Evolutionary conservation across 2,329 filamentous ascomycete species (phyloP), one percentile per base, ranked within the genome.

Genomic region (Paecilomyces fulvus): DNA sequence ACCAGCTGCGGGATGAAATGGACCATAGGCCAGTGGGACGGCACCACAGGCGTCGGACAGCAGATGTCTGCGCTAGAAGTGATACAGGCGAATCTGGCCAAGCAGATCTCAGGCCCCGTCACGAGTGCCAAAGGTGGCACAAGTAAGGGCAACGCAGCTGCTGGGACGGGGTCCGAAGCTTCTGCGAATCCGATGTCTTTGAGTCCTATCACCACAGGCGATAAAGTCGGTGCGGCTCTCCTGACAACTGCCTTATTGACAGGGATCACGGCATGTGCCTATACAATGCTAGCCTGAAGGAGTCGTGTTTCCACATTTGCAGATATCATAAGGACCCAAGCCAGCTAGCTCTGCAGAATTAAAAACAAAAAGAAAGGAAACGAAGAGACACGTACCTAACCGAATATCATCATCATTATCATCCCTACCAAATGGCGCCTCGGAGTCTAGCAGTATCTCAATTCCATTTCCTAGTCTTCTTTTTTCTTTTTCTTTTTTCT

Each of bases 121-220:
- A 75, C 73, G 2, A 70, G 75, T 31, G 61, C 69, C 3, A 81
- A 71, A 1, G 85, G 85, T 51, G 85, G 84, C 9, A 85, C 77
- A 6, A 82, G 79, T 63, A 63, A 70, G 31, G 77, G 73, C 0
- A 65, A 77, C 60, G 67, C 70, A 23, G 61, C 61, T 50, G 73
- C 73, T 3, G 74, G 74, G 6, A 63, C 58, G 14, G 64, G 58
- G 3, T 66, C 70, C 7, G 57, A 68, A 1, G 55, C 54, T 5
- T 49, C 64, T 2, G 7, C 7, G n/a, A 21, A 21, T 25, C 46
- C 17, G 7, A 37, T 10, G 5, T 12, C n/a, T 5, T 49, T 21
- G 46, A 25, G 17, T 12, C 17, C 46, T 11, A 61, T 71, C 25
- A 70, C 65, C 2, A 60, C 57, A 11, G 60, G 56, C 0, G 68